These are phyloP conservation scores for Pterocarpus santalinus DNA, from an alignment of 306 rosid genomes.

Conservation along the genomic window DNA sequence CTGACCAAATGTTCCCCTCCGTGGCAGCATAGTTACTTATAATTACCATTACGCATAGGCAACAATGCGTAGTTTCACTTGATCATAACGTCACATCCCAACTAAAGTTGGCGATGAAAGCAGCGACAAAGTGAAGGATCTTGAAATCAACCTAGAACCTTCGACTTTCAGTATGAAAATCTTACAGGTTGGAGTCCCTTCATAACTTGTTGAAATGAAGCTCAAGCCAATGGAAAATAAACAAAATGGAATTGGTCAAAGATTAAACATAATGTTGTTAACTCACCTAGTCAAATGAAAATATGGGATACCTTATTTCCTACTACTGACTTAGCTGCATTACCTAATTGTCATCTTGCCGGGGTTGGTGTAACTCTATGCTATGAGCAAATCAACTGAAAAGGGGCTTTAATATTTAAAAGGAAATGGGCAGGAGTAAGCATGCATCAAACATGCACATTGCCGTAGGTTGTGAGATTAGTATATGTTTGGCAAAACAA, in stretches of 20 bases:
- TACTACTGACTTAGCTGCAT: conserved; percentile 17
- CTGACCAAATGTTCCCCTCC: conserved; percentile 11
- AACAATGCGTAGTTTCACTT: neutral
- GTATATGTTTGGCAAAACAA: too few relatives aligned
- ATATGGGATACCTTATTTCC: conserved; percentile 11
- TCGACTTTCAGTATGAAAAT: neutral
- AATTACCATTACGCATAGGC: neutral
- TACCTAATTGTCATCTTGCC: neutral
- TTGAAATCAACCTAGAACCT: neutral
- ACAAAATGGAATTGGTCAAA: neutral
- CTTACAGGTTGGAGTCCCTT: neutral
- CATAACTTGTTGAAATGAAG: neutral
- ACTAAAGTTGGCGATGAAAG: neutral
- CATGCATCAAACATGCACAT: neutral
- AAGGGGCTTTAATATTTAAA: neutral
- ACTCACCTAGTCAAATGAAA: neutral
- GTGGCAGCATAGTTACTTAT: neutral
- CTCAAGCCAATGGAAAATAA: neutral
- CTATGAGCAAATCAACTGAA: neutral
- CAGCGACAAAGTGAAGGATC: neutral
- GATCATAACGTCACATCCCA: neutral
- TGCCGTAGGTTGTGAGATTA: too few relatives aligned
- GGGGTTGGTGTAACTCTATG: neutral
- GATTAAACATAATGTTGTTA: neutral
- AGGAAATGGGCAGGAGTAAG: neutral